These are phyloP conservation scores for Handroanthus guayacan DNA, from an alignment of 257 asterid species.

Conservation along the genomic window DNA sequence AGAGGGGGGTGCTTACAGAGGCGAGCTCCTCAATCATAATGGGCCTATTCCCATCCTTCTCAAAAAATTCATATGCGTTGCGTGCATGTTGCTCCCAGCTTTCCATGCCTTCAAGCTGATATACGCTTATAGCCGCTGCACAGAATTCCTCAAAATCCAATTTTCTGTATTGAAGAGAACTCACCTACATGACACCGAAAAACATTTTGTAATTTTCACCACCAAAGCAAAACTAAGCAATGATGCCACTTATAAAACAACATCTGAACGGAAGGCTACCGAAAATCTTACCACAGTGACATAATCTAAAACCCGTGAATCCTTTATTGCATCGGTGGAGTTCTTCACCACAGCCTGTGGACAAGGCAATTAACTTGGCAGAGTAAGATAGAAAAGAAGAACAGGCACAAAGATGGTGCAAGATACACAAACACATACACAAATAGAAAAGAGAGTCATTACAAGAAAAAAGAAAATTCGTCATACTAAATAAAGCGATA, in stretches of 20 bases:
- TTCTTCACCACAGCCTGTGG: slow-evolving; percentile 70
- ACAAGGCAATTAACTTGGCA: slow-evolving; percentile 2
- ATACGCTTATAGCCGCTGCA: slow-evolving; percentile 84
- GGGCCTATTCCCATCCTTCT: slow-evolving; percentile 89
- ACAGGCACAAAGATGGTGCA: not conserved
- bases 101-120: slow-evolving; percentile 86
- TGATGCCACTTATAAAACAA: not conserved
- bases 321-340: slow-evolving; percentile 92
- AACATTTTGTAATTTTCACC: not conserved
- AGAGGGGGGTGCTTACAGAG: slow-evolving; percentile 58
- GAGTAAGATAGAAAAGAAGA: not conserved
- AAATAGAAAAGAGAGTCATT: not conserved
- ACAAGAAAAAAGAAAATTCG: too few species aligned
- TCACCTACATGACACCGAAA: slow-evolving; percentile 57
- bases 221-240: not conserved
- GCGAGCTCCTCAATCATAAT: slow-evolving; percentile 98
- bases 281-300: slow-evolving; percentile 65
- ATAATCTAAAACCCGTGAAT: slow-evolving; percentile 87
- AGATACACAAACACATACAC: not conserved
- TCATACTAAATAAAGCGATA: too few species aligned
- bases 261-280: slow-evolving; percentile 6
- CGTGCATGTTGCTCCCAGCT: slow-evolving; percentile 98
- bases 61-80: slow-evolving; percentile 85
- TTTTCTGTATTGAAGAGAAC: slow-evolving; percentile 83
- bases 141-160: slow-evolving; percentile 93